Evolutionary conservation across 108 stramenopile genomes (phyloP).

Genomic region (Poteriospumella lacustris): DNA sequence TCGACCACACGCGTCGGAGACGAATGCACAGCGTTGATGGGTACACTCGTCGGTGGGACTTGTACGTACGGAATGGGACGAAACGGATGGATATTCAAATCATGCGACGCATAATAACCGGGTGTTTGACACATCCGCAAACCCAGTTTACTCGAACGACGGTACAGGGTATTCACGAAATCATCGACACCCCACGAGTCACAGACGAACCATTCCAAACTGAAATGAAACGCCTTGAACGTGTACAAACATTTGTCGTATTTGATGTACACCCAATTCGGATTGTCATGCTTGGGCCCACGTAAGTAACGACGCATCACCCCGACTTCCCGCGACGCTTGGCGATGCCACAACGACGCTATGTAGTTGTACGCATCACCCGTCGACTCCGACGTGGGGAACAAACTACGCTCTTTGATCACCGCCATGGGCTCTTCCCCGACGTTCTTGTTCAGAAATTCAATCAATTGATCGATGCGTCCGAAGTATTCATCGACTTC

Average conservation of each 20-base stretch:
- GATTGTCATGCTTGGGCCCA: background rate
- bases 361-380: background rate
- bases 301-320: background rate
- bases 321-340: background rate
- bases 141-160: background rate
- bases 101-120: background rate
- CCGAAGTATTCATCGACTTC: background rate
- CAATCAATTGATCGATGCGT: background rate
- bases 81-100: background rate
- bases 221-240: slow-evolving; percentile 26
- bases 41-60: background rate
- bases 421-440: background rate
- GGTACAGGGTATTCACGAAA: slow-evolving; percentile 11
- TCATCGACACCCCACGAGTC: background rate
- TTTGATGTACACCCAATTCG: slow-evolving; percentile 26
- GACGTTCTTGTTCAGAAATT: background rate
- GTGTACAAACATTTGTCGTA: slow-evolving; percentile 1
- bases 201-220: slow-evolving; percentile 31
- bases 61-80: background rate
- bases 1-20: background rate
- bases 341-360: background rate
- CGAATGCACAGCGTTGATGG: background rate
- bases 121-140: background rate
- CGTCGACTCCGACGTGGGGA: background rate
- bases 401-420: background rate